These are phyloP conservation scores for Prunus dulcis DNA, from an alignment of 306 rosid genomes.

Conservation along the genomic window DNA sequence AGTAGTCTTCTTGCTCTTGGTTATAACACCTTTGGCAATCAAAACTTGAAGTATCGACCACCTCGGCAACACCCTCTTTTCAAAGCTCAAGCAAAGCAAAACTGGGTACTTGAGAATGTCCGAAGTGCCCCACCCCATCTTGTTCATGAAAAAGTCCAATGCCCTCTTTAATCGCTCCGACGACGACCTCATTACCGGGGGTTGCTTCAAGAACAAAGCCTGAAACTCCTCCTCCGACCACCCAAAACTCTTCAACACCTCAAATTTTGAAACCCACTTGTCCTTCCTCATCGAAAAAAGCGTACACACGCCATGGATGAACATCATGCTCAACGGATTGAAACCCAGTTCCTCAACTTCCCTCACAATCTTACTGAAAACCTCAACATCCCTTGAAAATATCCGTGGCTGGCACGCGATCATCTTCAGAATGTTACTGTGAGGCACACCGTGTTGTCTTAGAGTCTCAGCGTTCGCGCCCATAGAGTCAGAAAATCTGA, in stretches of 20 bases:
- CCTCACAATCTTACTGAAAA: slow-evolving; percentile 4
- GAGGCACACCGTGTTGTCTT: slow-evolving; percentile 9
- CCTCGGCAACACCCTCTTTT: slow-evolving; percentile 26
- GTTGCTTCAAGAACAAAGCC: slow-evolving; percentile 15
- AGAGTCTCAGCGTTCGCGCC: slow-evolving; percentile 18
- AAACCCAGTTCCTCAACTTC: slow-evolving; percentile 12
- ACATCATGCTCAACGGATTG: slow-evolving; percentile 21
- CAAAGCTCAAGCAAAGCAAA: slow-evolving; percentile 7
- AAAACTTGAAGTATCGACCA: slow-evolving; percentile 8
- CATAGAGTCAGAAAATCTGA: neutral
- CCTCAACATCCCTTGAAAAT: slow-evolving; percentile 9
- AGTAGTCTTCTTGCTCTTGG: neutral
- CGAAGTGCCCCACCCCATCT: slow-evolving; percentile 2
- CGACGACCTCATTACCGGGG: slow-evolving; percentile 10
- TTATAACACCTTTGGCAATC: slow-evolving; percentile 7
- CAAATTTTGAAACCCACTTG: slow-evolving; percentile 21
- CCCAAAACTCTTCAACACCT: slow-evolving; percentile 23
- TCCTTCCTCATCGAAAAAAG: slow-evolving; percentile 20
- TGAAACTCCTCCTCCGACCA: slow-evolving; percentile 30
- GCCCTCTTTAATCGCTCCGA: slow-evolving; percentile 9
- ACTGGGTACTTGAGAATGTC: slow-evolving; percentile 12
- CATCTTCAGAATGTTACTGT: slow-evolving; percentile 1
- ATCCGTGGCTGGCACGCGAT: neutral
- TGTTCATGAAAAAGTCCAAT: slow-evolving; percentile 15
- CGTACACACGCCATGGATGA: slow-evolving; percentile 13